Conservation (phyloP, 257 asterid genomes). For the Plantago ovata region DNA sequence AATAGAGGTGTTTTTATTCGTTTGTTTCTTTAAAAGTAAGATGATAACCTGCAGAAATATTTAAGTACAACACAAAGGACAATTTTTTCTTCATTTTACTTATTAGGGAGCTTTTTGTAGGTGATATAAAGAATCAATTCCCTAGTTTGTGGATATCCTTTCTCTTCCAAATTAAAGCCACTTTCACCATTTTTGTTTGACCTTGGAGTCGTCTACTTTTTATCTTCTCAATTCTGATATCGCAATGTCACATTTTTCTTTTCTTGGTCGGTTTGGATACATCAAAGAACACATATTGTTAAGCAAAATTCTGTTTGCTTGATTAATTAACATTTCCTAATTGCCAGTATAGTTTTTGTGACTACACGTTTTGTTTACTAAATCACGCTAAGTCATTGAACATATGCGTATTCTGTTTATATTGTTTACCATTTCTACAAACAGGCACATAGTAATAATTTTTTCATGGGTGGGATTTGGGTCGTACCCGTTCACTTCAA, state of each 20-base stretch:
- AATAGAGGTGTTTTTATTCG: background rate
- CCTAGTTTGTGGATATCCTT: slow-evolving; percentile 26
- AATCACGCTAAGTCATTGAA: too few relatives aligned
- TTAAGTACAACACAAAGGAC: slow-evolving; percentile 11
- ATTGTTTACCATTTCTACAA: too few relatives aligned
- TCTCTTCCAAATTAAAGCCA: slow-evolving; percentile 22
- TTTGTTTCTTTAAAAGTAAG: background rate
- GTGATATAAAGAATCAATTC: too few relatives aligned
- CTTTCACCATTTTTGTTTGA: slow-evolving; percentile 22
- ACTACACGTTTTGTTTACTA: too few relatives aligned
- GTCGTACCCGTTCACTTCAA: too few relatives aligned
- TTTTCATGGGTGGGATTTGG: too few relatives aligned
- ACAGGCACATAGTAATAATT: too few relatives aligned
- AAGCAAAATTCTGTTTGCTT: background rate
- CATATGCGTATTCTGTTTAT: too few relatives aligned
- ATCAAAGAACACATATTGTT: background rate
- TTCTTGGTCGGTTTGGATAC: slow-evolving; percentile 7
- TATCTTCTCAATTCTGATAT: background rate
- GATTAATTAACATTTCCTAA: too few relatives aligned
- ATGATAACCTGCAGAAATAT: background rate
- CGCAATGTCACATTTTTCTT: background rate
- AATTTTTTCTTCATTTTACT: background rate
- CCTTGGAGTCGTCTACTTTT: background rate
- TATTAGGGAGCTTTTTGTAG: too few relatives aligned
- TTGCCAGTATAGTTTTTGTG: too few relatives aligned